These are phyloP conservation scores for Stemphylium lycopersici DNA, from an alignment of 2,329 filamentous ascomycete genomes.

Conservation along the genomic window DNA sequence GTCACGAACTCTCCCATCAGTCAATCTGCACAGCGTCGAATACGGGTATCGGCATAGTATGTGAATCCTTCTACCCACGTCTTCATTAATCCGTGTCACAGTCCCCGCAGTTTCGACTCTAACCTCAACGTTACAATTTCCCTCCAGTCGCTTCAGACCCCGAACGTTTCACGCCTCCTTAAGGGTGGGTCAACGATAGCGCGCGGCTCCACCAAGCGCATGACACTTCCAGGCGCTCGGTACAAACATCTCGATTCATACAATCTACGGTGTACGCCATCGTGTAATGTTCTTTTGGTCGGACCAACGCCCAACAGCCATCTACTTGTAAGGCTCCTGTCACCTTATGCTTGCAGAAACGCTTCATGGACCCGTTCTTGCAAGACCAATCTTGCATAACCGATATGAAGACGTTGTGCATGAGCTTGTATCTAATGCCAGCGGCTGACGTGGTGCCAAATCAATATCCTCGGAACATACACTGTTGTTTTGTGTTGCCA, in stretches of 20 bases:
- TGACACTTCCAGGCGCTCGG: slow-evolving; percentile 2
- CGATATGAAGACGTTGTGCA: too few relatives aligned
- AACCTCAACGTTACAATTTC: background rate
- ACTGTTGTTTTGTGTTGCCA: background rate
- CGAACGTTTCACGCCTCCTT: slow-evolving; percentile 7
- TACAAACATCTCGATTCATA: background rate
- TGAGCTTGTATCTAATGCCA: too few relatives aligned
- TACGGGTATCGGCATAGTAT: background rate
- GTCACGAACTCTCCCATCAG: too few relatives aligned
- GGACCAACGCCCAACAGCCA: background rate
- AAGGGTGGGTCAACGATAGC: slow-evolving; percentile 5
- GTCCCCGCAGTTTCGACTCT: background rate
- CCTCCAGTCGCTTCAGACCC: slow-evolving; percentile 7
- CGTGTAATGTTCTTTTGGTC: background rate
- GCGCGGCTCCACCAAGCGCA: slow-evolving; percentile 6
- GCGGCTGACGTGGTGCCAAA: too few relatives aligned
- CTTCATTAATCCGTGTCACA: background rate
- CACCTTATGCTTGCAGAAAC: too few relatives aligned
- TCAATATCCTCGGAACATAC: too few relatives aligned
- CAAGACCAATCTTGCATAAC: too few relatives aligned
- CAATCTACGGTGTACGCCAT: background rate
- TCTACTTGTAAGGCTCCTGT: background rate
- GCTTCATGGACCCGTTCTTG: too few relatives aligned
- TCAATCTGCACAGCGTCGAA: background rate
- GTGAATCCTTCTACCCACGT: background rate